These are phyloP conservation scores for Digitaria exilis DNA, from an alignment of 202 grass and related monocot species.

Conservation along the genomic window DNA sequence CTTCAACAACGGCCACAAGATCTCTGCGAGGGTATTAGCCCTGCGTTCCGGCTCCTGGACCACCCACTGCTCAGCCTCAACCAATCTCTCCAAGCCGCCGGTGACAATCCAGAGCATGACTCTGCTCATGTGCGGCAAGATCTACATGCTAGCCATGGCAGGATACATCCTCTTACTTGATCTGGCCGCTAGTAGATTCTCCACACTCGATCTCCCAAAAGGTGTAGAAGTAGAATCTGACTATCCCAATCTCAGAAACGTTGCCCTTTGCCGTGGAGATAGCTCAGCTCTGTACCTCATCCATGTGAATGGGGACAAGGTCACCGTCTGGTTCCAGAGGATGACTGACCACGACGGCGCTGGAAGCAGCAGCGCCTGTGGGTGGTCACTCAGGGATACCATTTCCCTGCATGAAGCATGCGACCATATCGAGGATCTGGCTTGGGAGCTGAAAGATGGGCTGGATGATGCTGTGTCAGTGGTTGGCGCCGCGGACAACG, in stretches of 20 bases:
- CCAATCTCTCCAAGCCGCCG: background rate
- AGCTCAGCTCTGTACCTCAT: background rate
- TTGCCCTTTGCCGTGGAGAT: background rate
- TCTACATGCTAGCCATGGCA: background rate
- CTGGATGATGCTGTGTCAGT: background rate
- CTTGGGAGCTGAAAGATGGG: background rate
- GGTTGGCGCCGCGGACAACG: background rate
- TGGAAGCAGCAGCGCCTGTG: no score
- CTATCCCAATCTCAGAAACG: background rate
- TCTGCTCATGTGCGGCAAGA: background rate
- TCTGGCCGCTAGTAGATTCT: background rate
- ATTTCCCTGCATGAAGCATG: background rate
- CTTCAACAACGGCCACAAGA: rapidly evolving
- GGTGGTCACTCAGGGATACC: background rate
- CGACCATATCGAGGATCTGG: background rate
- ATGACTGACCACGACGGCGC: background rate
- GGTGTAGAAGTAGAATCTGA: background rate
- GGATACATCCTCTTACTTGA: background rate
- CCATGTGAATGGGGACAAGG: background rate
- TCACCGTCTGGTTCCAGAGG: background rate
- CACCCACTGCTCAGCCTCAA: background rate
- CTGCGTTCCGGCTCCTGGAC: background rate
- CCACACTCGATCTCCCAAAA: background rate
- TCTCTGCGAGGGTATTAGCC: background rate
- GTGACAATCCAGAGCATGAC: background rate